Percentiles rank a stretch among this genome's conserved stretches.
Evolutionary conservation across 192 early-diverging fungal species (phyloP).

Genomic region (Oehlia diaphana): DNA sequence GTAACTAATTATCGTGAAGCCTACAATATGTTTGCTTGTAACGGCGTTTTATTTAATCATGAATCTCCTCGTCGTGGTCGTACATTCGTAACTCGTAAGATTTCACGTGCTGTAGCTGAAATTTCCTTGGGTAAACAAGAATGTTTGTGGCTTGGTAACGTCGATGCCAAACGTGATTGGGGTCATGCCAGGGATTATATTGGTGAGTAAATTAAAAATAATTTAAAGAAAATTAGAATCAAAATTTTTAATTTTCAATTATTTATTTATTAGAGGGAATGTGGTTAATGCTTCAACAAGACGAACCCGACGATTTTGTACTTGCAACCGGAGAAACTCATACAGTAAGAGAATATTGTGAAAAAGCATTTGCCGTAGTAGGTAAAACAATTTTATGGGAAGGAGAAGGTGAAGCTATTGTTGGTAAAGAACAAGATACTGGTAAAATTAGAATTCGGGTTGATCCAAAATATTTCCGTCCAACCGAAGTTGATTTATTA

Average conservation of each 20-base stretch:
- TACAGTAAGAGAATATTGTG: slow-evolving; percentile 73
- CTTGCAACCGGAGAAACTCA: slow-evolving; percentile 81
- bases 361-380: slow-evolving; percentile 70
- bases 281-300: slow-evolving; percentile 83
- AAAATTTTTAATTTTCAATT: not conserved
- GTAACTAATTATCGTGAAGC: slow-evolving; percentile 79
- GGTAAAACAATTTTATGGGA: slow-evolving; percentile 65
- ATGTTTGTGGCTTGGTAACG: slow-evolving; percentile 72
- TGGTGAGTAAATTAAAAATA: slow-evolving; percentile 5
- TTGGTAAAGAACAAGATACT: slow-evolving; percentile 57
- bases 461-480: slow-evolving; percentile 78
- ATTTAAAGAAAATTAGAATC: not conserved
- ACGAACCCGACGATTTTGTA: slow-evolving; percentile 70
- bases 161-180: slow-evolving; percentile 82
- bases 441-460: slow-evolving; percentile 60
- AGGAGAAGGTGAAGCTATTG: slow-evolving; percentile 60
- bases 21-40: slow-evolving; percentile 78
- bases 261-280: slow-evolving; percentile 57
- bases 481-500: slow-evolving; percentile 75
- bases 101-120: slow-evolving; percentile 72
- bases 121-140: slow-evolving; percentile 67
- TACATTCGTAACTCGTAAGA: slow-evolving; percentile 81
- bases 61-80: slow-evolving; percentile 73
- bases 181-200: slow-evolving; percentile 79
- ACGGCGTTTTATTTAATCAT: slow-evolving; percentile 79